Conservation (phyloP, 2,329 filamentous ascomycete species). For the Albophoma yamanashiensis region DNA sequence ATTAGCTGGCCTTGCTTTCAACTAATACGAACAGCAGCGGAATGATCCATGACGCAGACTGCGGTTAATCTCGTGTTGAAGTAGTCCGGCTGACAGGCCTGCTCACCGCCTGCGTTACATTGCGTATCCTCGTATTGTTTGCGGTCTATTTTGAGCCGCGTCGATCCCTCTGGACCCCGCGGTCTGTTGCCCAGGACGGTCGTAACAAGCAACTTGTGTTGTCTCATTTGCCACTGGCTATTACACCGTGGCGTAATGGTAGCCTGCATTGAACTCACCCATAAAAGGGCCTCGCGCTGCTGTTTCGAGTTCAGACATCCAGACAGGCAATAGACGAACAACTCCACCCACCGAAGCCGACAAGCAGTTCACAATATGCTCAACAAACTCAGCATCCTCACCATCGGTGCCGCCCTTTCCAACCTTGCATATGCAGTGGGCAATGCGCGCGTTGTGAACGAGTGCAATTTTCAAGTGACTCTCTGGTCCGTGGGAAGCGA, state of each 20-base stretch:
- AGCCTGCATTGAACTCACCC: background rate
- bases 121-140: background rate
- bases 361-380: constrained; percentile 4
- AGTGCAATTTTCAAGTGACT: constrained; percentile 22
- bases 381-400: constrained; percentile 5
- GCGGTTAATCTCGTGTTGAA: background rate
- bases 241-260: background rate
- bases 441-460: constrained; percentile 24
- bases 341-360: background rate
- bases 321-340: background rate
- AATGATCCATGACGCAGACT: background rate
- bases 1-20: background rate
- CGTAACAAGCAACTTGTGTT: background rate
- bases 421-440: constrained; percentile 12
- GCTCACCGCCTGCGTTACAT: background rate
- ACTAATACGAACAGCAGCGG: background rate
- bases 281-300: background rate
- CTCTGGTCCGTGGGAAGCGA: constrained; percentile 26
- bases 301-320: background rate
- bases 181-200: background rate
- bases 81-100: background rate
- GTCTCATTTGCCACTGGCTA: background rate
- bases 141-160: background rate
- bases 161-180: background rate
- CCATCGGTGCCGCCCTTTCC: constrained; percentile 2